Conservation (phyloP, 2,329 filamentous ascomycete genomes). For the Verticillium nubilum region DNA sequence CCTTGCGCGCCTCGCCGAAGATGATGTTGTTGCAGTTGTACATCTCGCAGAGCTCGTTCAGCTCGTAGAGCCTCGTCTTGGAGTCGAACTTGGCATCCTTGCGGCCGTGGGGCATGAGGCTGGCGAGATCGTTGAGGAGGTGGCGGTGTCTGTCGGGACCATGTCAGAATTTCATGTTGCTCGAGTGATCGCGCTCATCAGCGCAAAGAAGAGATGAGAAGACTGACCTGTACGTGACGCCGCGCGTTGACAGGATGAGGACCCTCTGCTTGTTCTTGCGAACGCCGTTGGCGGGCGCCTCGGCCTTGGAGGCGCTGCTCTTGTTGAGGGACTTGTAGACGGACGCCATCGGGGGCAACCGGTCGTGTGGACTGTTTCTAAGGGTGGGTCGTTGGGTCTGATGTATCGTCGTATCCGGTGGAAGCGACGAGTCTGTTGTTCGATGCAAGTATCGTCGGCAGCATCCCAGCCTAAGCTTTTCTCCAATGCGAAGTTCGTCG, state of each 20-base stretch:
- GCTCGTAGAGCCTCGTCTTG: conserved; percentile 78
- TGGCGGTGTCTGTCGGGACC: conserved; percentile 69
- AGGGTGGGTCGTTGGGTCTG: not conserved
- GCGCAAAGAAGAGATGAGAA: not conserved
- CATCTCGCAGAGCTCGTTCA: conserved; percentile 70
- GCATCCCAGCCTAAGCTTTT: not conserved
- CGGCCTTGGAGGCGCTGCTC: not conserved
- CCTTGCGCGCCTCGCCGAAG: conserved; percentile 94
- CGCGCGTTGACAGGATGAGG: conserved; percentile 85
- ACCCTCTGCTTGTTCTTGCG: conserved; percentile 71
- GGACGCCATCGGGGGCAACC: conserved; percentile 50
- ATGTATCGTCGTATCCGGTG: conserved; percentile 7
- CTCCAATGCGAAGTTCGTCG: not conserved
- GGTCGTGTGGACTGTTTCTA: conserved; percentile 18
- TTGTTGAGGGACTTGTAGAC: conserved; percentile 63
- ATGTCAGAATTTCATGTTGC: not conserved
- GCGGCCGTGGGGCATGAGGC: conserved; percentile 83
- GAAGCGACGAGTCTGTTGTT: not conserved
- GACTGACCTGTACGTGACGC: conserved; percentile 74
- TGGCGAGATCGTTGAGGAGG: conserved; percentile 80
- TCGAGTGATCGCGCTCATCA: not conserved
- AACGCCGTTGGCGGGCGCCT: conserved; percentile 49
- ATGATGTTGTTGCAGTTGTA: conserved; percentile 89
- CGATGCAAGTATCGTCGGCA: not conserved
- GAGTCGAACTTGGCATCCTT: conserved; percentile 97